Evolutionary conservation across 202 grass and related monocot genomes (phyloP).

Genomic region (Panicum hallii): DNA sequence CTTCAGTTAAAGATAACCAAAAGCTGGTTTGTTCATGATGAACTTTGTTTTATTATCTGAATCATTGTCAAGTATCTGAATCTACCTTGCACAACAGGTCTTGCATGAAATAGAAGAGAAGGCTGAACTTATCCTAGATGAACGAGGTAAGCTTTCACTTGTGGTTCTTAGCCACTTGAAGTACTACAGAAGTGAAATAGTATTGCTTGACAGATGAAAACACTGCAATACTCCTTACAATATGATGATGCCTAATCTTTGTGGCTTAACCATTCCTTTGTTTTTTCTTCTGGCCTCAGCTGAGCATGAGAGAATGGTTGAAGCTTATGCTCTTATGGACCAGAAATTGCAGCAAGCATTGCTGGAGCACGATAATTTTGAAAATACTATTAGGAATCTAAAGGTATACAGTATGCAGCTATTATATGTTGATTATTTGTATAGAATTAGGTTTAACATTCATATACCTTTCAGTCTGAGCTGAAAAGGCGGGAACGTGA

Average conservation of each 20-base stretch:
- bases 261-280: neutral
- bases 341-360: slow-evolving; percentile 96
- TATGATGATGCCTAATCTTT: slow-evolving; percentile 19
- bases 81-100: slow-evolving; percentile 57
- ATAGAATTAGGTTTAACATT: slow-evolving; percentile 43
- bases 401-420: slow-evolving; percentile 63
- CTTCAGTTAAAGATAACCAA: neutral
- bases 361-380: slow-evolving; percentile 91
- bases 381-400: slow-evolving; percentile 82
- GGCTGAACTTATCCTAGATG: slow-evolving; percentile 94
- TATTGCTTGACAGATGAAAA: slow-evolving; percentile 10
- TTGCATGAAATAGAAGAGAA: slow-evolving; percentile 98
- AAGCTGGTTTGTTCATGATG: neutral
- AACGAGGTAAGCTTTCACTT: slow-evolving; percentile 69
- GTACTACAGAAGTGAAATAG: neutral
- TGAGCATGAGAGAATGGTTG: slow-evolving; percentile 93
- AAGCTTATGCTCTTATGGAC: slow-evolving; percentile 91
- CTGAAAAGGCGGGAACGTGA: slow-evolving; percentile 80
- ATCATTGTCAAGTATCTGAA: slow-evolving; percentile 33
- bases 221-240: slow-evolving; percentile 31
- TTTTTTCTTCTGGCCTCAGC: slow-evolving; percentile 56
- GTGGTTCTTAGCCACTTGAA: slow-evolving; percentile 21
- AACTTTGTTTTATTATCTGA: slow-evolving; percentile 7
- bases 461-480: slow-evolving; percentile 68
- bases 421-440: slow-evolving; percentile 14